Percentiles rank a stretch among this genome's conserved stretches.
phyloP scores from a whole-genome alignment of 2,329 filamentous ascomycete species.

The Colletotrichum spaethianum region DNA sequence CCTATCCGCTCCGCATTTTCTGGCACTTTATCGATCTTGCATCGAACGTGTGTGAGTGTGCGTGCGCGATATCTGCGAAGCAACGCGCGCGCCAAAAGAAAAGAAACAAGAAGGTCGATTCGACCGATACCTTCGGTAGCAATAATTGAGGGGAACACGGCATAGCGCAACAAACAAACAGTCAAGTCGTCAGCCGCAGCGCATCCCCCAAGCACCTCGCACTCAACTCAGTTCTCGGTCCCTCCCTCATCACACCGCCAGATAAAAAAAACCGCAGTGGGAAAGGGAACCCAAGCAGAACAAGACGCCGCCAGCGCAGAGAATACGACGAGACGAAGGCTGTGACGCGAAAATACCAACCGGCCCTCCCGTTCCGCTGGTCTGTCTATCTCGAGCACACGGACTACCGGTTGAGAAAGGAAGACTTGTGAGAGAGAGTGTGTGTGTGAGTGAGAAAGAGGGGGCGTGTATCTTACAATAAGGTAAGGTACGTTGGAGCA shows the following conservation, averaged over 20 bases:
- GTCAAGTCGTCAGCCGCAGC: background rate
- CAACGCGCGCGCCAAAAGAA: conserved; percentile 22
- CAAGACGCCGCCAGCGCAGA: conserved; percentile 4
- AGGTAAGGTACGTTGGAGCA: conserved; percentile 7
- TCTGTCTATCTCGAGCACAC: conserved; percentile 13
- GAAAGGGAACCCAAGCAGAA: background rate
- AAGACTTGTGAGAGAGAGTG: conserved; percentile 13
- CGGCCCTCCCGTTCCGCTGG: conserved; percentile 21
- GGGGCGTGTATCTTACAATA: conserved; percentile 22
- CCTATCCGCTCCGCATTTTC: conserved; percentile 37
- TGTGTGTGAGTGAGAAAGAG: conserved; percentile 10
- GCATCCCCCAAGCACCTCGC: conserved; percentile 1
- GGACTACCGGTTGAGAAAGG: conserved; percentile 21
- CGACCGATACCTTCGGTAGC: background rate
- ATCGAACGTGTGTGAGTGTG: conserved; percentile 7
- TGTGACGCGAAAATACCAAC: conserved; percentile 7
- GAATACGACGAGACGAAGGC: background rate
- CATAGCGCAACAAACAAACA: conserved; percentile 16
- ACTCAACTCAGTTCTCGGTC: background rate
- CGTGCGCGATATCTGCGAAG: conserved; percentile 27
- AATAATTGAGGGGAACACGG: background rate
- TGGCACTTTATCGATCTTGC: conserved; percentile 38
- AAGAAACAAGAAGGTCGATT: background rate
- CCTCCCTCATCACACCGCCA: conserved; percentile 12
- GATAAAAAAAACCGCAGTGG: background rate